phyloP scores from a whole-genome alignment of 148 eudicot genomes.

The Heliamphora exappendiculata region DNA sequence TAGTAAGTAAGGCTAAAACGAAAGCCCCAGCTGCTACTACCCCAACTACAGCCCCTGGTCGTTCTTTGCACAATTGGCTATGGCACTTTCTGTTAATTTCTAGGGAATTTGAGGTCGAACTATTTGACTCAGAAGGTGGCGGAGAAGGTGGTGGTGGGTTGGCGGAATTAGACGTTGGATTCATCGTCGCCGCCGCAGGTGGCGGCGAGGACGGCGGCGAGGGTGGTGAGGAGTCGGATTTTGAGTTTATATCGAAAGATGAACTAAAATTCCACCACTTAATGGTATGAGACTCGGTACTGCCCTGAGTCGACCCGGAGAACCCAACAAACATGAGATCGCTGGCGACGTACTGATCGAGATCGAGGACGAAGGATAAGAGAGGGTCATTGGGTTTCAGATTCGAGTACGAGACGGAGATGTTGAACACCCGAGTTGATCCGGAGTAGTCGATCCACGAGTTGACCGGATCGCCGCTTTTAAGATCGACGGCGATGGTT shows the following conservation, averaged over 20 bases:
- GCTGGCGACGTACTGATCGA: slow-evolving; percentile 43
- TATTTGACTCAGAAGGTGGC: slow-evolving; percentile 45
- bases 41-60: slow-evolving; percentile 67
- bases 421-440: slow-evolving; percentile 24
- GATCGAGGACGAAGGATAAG: slow-evolving; percentile 42
- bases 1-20: slow-evolving; percentile 43
- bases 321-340: slow-evolving; percentile 73
- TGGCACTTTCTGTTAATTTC: slow-evolving; percentile 23
- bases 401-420: slow-evolving; percentile 47
- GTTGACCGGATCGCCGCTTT: slow-evolving; percentile 51
- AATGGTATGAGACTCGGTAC: slow-evolving; percentile 67
- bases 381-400: slow-evolving; percentile 47
- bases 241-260: slow-evolving; percentile 50
- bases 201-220: slow-evolving; percentile 27
- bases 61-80: slow-evolving; percentile 34
- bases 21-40: slow-evolving; percentile 80
- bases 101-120: slow-evolving; percentile 31
- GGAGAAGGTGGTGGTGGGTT: slow-evolving; percentile 27
- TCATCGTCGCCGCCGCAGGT: slow-evolving; percentile 24
- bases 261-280: slow-evolving; percentile 54
- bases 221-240: slow-evolving; percentile 1
- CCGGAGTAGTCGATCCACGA: slow-evolving; percentile 81
- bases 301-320: slow-evolving; percentile 84
- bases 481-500: slow-evolving; percentile 41
- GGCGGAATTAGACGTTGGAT: slow-evolving; percentile 29